Evolutionary conservation across 2,329 filamentous ascomycete species (phyloP), one percentile per base, ranked within the genome.

Genomic region (Verticillium klebahnii): DNA sequence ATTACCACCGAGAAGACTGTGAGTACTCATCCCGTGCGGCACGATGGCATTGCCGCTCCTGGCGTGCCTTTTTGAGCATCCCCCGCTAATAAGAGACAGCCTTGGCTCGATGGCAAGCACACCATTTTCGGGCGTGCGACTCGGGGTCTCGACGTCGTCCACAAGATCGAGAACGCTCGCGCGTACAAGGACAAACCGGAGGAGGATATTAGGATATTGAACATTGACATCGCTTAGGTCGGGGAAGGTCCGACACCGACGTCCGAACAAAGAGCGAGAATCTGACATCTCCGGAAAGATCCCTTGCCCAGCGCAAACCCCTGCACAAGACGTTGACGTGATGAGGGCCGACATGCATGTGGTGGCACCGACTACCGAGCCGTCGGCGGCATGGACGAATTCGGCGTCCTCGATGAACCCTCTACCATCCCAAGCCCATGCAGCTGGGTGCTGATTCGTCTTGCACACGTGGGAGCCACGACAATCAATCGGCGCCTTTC

Each of bases 171-270:
- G 78, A 97, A 96, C 73, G 83, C 85, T 17, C 90, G 90, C 72
- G 93, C 93, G 4, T 88, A 90, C 75, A 89, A 89, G 80, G 96
- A 99, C 78, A 96, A 94, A 80, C 95, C 95, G 0, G 91, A 96
- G 74, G 93, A 97, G 71, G 95, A 99, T 73, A 93, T 99, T 70
- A 98, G 97, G 78, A 96, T 99, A 68, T 86, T 99, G 62, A 97
- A 91, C 73, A 96, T 99, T 68, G 85, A 87, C 68, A 76, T 86
- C 62, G 69, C 77, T 65, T 85, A 81, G 69, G 56, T 57, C 54
- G 25, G 54, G 32, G 40, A 7, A 9, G 7, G 40, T 50, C 40
- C 40, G 40, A 50, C 40, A 7, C 40, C 40, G 40, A 50, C n/a
- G 40, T 50, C 19, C 37, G 14, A 40, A 9, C 7, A n/a, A 19